These are phyloP conservation scores for Trichoderma virens DNA, from an alignment of 495 filamentous ascomycete genomes.

Conservation along the genomic window DNA sequence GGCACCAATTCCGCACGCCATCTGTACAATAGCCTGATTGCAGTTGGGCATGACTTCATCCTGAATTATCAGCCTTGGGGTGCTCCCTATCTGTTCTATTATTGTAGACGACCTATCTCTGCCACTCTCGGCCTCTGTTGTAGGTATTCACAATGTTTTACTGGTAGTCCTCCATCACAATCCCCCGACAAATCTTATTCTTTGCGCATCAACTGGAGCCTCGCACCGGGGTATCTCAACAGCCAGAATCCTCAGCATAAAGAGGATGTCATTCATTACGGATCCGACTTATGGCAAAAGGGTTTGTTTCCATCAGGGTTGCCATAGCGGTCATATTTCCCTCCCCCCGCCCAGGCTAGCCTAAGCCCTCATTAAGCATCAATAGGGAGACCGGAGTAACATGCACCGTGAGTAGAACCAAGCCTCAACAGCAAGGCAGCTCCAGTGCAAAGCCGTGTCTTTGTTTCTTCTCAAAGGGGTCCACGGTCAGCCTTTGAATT, in stretches of 20 bases:
- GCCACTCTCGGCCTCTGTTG: no score
- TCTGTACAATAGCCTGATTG: background rate
- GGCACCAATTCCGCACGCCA: background rate
- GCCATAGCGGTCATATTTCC: background rate
- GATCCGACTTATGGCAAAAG: background rate
- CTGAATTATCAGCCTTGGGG: no score
- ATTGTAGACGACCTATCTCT: no score
- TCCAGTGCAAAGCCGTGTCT: background rate
- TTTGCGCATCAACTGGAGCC: background rate
- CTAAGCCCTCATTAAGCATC: background rate
- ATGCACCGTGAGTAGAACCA: background rate
- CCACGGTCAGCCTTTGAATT: slow-evolving; percentile 62
- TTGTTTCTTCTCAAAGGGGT: background rate
- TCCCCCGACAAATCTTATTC: no score
- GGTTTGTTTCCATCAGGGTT: background rate
- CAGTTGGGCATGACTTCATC: no score
- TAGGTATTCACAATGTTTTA: no score
- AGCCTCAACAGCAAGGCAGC: background rate
- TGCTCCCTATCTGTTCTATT: no score
- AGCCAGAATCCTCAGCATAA: background rate
- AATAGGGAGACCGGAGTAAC: no score
- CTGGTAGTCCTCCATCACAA: no score
- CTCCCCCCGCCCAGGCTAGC: background rate
- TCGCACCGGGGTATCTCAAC: background rate
- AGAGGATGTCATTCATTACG: background rate